These are phyloP conservation scores for Umbellularia californica DNA, from an alignment of 164 flowering plant species.

Conservation along the genomic window DNA sequence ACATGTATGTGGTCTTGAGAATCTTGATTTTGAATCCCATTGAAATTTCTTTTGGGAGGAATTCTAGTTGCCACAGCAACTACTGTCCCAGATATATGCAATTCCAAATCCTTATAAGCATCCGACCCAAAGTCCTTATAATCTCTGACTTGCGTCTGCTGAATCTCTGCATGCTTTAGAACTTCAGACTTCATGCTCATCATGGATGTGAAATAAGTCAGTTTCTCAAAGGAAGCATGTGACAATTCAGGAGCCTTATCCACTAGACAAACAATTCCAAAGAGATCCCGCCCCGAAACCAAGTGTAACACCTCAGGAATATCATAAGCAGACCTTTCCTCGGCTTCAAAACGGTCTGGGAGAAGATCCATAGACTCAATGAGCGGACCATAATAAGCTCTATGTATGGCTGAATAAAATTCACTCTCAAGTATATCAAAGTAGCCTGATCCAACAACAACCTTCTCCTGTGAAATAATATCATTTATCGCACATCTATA, in stretches of 20 bases:
- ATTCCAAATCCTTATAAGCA: constrained; percentile 71
- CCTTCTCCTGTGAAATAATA: constrained; percentile 56
- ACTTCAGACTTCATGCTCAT: constrained; percentile 15
- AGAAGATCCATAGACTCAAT: constrained; percentile 77
- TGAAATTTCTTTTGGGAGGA: constrained; percentile 46
- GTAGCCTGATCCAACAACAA: constrained; percentile 64
- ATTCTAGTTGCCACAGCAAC: constrained; percentile 72
- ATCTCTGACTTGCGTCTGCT: constrained; percentile 14
- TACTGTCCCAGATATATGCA: constrained; percentile 68
- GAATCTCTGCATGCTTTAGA: constrained; percentile 11
- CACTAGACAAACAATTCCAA: constrained; percentile 67
- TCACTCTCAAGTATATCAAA: constrained; percentile 72
- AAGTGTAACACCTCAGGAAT: constrained; percentile 87
- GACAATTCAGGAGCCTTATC: constrained; percentile 44
- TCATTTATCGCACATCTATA: constrained; percentile 71
- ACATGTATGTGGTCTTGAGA: constrained; percentile 69
- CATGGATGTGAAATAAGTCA: constrained; percentile 28
- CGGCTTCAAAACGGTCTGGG: constrained; percentile 95
- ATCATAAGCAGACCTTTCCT: constrained; percentile 71
- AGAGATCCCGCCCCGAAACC: constrained; percentile 88
- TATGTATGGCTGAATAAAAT: constrained; percentile 72
- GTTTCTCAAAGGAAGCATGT: constrained; percentile 25
- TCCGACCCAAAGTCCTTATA: constrained; percentile 32
- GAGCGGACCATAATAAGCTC: constrained; percentile 79
- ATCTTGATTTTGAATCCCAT: constrained; percentile 37